Evolutionary conservation across 345 rosid genomes (phyloP), one percentile per base, ranked within the genome.

Genomic region (Eutrema japonicum): DNA sequence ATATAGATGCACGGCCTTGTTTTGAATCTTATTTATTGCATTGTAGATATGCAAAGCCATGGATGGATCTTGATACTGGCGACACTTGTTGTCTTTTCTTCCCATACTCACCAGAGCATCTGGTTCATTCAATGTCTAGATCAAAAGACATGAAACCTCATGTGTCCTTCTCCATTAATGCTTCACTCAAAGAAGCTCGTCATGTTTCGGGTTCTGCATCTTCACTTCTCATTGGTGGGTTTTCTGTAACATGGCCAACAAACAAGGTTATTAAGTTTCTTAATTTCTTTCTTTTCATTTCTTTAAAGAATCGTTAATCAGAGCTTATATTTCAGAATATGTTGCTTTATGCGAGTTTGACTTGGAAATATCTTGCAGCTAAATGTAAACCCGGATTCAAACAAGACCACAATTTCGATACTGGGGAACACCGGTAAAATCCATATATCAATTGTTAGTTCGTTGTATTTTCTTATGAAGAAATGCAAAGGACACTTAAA

Each of bases 41-140:
- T 67, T 80, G 72, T 81, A 93, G 98, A 78, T 93, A 91, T 78
- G 86, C 90, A 63, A 89, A 87, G 85, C 92, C 96, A 61, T 80
- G 91, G 93, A 62, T 81, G 73, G 87, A 93, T 75, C 75, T 72
- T 68, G 85, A 80, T 61, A 77, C 81, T 27, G 85, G 92, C 58
- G 75, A 82, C 74, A 67, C 72, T 36, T 85, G 77, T 71, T 91
- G 97, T 76, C 89, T 89, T 60, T 91, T 93, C 88, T 89, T 87
- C 77, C 98, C 97, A 66, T 83, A 89, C 78, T 82, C 96, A 35
- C 97, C 96, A 0, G 96, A 93, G 85, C 92, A 93, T 77, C 85
- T 93, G 82, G 86, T 79, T 16, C 84, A n/a, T 47, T 86, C 94
- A 60, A 30, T 76, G 36, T 84, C 86, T 12, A 83, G 74, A 80